Conservation (phyloP, 345 rosid genomes). For the Sapria himalayana region DNA sequence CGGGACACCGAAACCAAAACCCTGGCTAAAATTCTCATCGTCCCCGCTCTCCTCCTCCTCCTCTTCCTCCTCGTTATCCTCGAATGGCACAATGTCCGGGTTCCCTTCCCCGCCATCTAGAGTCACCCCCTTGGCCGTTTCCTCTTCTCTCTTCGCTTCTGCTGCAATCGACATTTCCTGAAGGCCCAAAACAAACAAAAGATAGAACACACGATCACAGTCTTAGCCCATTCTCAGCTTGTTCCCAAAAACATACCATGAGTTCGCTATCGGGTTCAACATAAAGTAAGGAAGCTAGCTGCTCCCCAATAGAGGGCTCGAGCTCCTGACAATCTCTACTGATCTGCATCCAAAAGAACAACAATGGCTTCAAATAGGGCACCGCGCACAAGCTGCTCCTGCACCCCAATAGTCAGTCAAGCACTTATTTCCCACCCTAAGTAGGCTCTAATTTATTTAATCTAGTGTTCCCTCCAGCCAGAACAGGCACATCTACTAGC, state of each 20-base stretch:
- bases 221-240: not conserved
- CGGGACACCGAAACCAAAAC: constrained; percentile 30
- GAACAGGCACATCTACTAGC: too few species aligned
- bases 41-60: constrained; percentile 92
- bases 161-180: constrained; percentile 76
- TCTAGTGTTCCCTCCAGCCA: too few species aligned
- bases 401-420: too few species aligned
- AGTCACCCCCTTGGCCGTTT: constrained; percentile 84
- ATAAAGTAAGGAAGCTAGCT: constrained; percentile 82
- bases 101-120: constrained; percentile 56
- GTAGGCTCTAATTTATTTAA: too few species aligned
- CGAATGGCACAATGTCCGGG: constrained; percentile 93
- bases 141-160: constrained; percentile 90
- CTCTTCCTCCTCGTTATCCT: constrained; percentile 93
- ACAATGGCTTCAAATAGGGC: too few species aligned
- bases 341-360: constrained; percentile 31
- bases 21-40: constrained; percentile 34
- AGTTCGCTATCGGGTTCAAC: constrained; percentile 96
- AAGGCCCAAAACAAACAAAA: constrained; percentile 7
- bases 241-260: constrained; percentile 38
- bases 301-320: constrained; percentile 83
- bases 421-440: too few species aligned
- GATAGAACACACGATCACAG: constrained; percentile 4
- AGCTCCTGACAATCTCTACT: constrained; percentile 99
- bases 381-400: too few species aligned